Base-by-base conservation (phyloP, 352 stramenopile species). In the Halophytophthora polymorphica region DNA sequence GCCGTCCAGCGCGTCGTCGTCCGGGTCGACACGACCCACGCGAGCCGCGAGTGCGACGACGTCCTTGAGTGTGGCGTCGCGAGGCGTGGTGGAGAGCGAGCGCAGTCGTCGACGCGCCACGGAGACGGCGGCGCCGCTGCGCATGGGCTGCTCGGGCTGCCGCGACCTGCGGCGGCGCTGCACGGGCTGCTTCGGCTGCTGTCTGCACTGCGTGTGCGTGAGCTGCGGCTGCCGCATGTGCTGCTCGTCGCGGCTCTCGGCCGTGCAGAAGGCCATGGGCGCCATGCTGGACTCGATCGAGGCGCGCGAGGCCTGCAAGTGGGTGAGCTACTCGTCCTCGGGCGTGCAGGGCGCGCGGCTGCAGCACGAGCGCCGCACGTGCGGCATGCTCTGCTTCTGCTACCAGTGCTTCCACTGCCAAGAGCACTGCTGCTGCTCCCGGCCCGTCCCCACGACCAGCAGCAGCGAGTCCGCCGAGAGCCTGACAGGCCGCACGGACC, bases 161-260 rank as follows among this genome's bases (percentile, higher is more conserved):
- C 73, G 73, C 8, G 76, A 91, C 48, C 42, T 71, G 7, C 71
- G 73, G 3, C 71, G 77, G 7, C 72, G 77, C 21, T 91, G 81
- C 34, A 86, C 76, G 0, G 71, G 71, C 7, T 91, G 81, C 45
- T 71, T 59, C 6, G 73, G 72, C 1, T 91, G 81, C 49, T 87
- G 73, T 40, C 53, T 85, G 18, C 81, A 91, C 57, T 91, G 81
- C 17, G 68, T 81, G 14, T 91, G 81, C 56, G 58, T 86, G 31
- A 72, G 66, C 28, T 91, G 81, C 46, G 70, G 71, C 11, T 91
- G 81, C 33, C 71, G 77, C n/a, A 81, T 88, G 71, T 91, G 81
- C 63, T 80, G 75, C 40, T 84, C 75, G 5, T 82, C 73, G 23
- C 69, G 71, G 4, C 61, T 69, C 25, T 51, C 69, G 0, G 73